A percentile compares a stretch with the other conserved stretches of the same genome.
Conservation (phyloP, 192 early-diverging fungal genomes). For the Linnemannia hyalina region DNA sequence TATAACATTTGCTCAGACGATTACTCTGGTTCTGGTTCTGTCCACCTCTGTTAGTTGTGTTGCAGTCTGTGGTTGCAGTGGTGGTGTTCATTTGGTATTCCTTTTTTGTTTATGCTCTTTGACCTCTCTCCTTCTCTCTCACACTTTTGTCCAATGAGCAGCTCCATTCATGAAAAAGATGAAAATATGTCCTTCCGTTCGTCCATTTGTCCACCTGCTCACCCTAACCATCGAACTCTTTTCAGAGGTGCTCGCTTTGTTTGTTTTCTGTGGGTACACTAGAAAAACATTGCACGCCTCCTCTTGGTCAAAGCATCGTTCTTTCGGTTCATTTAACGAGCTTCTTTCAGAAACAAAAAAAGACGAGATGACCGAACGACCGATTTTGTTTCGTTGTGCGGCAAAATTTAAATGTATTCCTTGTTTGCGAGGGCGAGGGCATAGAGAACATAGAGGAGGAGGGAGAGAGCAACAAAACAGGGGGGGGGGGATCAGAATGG, state of each 20-base stretch:
- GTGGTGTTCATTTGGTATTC: neutral
- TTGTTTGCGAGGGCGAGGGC: too few species aligned
- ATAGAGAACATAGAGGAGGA: too few species aligned
- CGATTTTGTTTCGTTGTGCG: neutral
- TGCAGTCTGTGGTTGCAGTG: neutral
- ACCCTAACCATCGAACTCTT: neutral
- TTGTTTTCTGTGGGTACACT: neutral
- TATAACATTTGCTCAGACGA: too few species aligned
- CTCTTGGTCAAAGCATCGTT: neutral
- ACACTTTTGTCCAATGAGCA: too few species aligned
- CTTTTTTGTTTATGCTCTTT: neutral
- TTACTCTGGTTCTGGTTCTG: too few species aligned
- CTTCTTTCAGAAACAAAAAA: neutral
- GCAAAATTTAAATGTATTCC: too few species aligned
- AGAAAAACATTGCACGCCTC: neutral
- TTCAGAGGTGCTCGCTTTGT: neutral
- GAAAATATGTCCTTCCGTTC: too few species aligned
- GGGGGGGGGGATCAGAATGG: too few species aligned
- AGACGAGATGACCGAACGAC: neutral
- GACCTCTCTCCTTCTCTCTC: neutral
- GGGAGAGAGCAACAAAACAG: too few species aligned
- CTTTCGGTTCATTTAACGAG: neutral
- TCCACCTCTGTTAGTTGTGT: too few species aligned
- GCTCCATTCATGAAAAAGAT: too few species aligned
- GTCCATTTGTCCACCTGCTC: too few species aligned